A percentile compares a stretch with the other conserved stretches of the same genome.
Conservation (phyloP, 1,139 yeast species). For the Geotrichum europaeum region DNA sequence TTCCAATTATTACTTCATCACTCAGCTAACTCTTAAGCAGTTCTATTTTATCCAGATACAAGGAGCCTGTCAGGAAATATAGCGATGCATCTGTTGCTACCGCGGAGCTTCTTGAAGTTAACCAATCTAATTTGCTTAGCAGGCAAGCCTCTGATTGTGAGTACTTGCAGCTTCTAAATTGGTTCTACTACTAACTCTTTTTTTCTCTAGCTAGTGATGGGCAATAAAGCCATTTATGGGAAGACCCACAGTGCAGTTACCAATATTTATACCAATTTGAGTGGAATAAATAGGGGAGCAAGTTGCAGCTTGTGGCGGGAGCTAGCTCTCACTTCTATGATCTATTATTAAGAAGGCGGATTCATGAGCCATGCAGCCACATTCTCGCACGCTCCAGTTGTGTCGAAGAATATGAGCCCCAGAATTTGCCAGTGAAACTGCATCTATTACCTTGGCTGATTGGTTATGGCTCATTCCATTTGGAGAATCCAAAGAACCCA, state of each 20-base stretch:
- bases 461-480: not conserved
- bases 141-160: not conserved
- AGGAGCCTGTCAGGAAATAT: not conserved
- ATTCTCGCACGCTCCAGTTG: too few relatives aligned
- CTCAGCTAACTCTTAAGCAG: too few relatives aligned
- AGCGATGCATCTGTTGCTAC: not conserved
- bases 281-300: not conserved
- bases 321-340: too few relatives aligned
- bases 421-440: too few relatives aligned
- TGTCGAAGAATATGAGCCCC: too few relatives aligned
- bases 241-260: not conserved
- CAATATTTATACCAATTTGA: too few relatives aligned
- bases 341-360: too few relatives aligned
- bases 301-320: too few relatives aligned
- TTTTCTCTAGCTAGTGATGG: not conserved
- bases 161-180: not conserved
- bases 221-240: not conserved
- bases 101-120: not conserved
- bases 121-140: not conserved
- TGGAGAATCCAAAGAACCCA: not conserved
- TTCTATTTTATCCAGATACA: not conserved
- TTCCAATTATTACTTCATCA: too few relatives aligned
- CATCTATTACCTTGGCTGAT: not conserved
- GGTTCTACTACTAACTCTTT: not conserved
- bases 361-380: too few relatives aligned